Evolutionary conservation across 73 alveolate species (phyloP), one percentile per base, ranked within the genome.

Genomic region (Tetrahymena elliotti): DNA sequence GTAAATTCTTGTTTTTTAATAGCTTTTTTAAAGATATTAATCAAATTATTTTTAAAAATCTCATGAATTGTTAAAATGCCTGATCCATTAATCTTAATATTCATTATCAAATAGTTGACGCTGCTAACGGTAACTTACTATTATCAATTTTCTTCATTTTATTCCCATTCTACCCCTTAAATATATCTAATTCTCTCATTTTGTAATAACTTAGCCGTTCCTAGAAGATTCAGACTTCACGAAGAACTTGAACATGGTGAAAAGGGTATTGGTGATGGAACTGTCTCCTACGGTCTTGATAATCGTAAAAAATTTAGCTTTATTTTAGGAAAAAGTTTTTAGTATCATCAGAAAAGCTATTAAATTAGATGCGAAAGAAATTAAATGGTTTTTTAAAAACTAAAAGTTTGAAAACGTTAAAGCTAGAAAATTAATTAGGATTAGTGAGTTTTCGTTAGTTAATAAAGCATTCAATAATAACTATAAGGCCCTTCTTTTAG

Each of bases 241-340:
- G 99, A 98, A 54, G 99, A 98, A 95, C 97, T 98, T 40, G 99
- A 98, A 94, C 97, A 98, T 84, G 99, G 99, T 34, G 99, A 98
- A 96, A 96, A 98, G 93, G 99, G 99, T 47, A 84, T 97, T 34
- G 97, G 99, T 38, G 99, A 98, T 96, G 98, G 97, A 84, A 96
- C 98, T 52, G 99, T 98, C 27, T 97, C 99, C 93, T 98, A 98
- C 94, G 99, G 99, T 39, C 97, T 98, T n/a, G 98, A 97, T 52
- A 97, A 96, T 84, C 98, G 99, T 97, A 96, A 94, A 83, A 27
- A 52, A 31, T 10, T 18, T 31, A n/a, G 15, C 11, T n/a, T 24
- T 10, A 38, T 38, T 39, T 84, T 36, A 36, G 40, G 94, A 39
- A 31, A 27, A 27, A n/a, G n/a, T n/a, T 84, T 13, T 18, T 83